Evolutionary conservation across 805 yeast species (phyloP).

Genomic region (Zygosaccharomyces gambellarensis): DNA sequence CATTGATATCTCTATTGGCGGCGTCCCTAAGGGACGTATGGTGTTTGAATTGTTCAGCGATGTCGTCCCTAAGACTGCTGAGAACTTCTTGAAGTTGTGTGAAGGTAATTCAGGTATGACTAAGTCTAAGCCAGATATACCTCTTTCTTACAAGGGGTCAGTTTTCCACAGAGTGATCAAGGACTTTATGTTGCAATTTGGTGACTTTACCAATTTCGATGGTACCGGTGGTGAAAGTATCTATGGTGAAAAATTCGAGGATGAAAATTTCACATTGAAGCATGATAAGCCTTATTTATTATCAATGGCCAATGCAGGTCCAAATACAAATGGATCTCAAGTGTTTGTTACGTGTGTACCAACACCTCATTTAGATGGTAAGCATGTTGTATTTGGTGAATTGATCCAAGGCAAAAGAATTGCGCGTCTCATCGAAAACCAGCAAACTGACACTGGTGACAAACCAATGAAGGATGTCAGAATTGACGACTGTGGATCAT

Average conservation of each 20-base stretch:
- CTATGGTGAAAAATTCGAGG: constrained; percentile 83
- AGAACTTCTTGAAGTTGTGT: constrained; percentile 82
- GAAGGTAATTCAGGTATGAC: constrained; percentile 70
- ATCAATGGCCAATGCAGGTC: constrained; percentile 97
- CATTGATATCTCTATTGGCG: constrained; percentile 77
- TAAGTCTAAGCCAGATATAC: constrained; percentile 37
- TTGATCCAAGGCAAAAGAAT: constrained; percentile 77
- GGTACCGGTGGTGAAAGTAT: constrained; percentile 83
- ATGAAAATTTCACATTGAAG: constrained; percentile 71
- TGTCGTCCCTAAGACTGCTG: constrained; percentile 83
- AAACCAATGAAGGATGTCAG: constrained; percentile 66
- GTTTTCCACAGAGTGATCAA: constrained; percentile 89
- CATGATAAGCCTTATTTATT: constrained; percentile 84
- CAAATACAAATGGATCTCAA: constrained; percentile 93
- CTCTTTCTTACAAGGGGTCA: constrained; percentile 75
- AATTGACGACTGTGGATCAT: constrained; percentile 73
- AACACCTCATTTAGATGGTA: constrained; percentile 91
- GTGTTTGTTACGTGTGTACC: constrained; percentile 89
- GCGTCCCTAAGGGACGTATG: constrained; percentile 64
- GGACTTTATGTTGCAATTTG: constrained; percentile 91
- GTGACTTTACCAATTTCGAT: constrained; percentile 72
- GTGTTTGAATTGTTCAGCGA: constrained; percentile 69
- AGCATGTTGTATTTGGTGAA: constrained; percentile 94
- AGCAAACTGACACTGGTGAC: constrained; percentile 59
- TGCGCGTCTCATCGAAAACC: constrained; percentile 71